Evolutionary conservation across 768 basidiomycete species (phyloP).

Genomic region (Boletus sp.): DNA sequence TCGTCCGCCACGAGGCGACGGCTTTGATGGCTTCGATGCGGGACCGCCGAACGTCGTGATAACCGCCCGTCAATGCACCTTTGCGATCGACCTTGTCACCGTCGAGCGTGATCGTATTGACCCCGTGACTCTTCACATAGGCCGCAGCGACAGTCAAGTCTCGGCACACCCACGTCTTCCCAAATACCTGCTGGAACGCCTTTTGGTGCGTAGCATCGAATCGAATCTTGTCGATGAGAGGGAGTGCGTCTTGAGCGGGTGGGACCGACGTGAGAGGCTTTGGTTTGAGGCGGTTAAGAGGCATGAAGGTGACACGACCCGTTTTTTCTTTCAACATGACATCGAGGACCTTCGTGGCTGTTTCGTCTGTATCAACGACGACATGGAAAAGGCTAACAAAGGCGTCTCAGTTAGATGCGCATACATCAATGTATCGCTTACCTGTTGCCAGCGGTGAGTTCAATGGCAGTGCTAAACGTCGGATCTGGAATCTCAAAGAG

Average conservation of each 20-base stretch:
- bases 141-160: slow-evolving; percentile 91
- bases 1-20: slow-evolving; percentile 72
- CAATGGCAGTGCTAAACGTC: slow-evolving; percentile 89
- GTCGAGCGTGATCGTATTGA: slow-evolving; percentile 96
- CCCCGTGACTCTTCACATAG: slow-evolving; percentile 90
- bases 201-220: slow-evolving; percentile 70
- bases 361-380: slow-evolving; percentile 95
- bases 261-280: slow-evolving; percentile 58
- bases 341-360: slow-evolving; percentile 87
- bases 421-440: slow-evolving; percentile 27
- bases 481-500: slow-evolving; percentile 87
- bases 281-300: slow-evolving; percentile 89
- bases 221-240: slow-evolving; percentile 77
- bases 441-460: slow-evolving; percentile 96
- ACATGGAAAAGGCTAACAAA: slow-evolving; percentile 80
- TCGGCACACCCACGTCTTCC: slow-evolving; percentile 93
- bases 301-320: slow-evolving; percentile 98
- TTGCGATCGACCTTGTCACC: slow-evolving; percentile 98
- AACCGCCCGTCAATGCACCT: slow-evolving; percentile 94
- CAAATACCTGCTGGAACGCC: slow-evolving; percentile 96
- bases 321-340: slow-evolving; percentile 91
- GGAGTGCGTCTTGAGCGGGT: slow-evolving; percentile 72
- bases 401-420: slow-evolving; percentile 3
- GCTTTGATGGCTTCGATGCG: slow-evolving; percentile 84
- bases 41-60: slow-evolving; percentile 87